Conservation (phyloP, 164 flowering plant genomes). For the Dillenia suffruticosa region DNA sequence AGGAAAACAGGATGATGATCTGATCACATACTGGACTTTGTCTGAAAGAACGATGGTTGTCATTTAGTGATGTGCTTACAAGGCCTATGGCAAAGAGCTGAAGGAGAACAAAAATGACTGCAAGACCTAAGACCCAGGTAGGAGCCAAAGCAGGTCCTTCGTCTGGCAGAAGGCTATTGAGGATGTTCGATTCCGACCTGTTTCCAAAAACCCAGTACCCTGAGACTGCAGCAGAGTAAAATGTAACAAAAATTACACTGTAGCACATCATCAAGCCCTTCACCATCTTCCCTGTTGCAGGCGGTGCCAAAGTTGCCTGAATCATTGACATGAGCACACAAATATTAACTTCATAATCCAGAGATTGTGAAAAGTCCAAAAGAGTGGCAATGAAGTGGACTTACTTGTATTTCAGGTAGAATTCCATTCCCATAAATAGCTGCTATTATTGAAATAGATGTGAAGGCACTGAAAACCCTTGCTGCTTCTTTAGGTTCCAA, state of each 20-base stretch:
- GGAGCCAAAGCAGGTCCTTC: conserved; percentile 87
- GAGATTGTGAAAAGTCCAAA: no score
- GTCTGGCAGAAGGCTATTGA: conserved; percentile 78
- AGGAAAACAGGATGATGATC: no score
- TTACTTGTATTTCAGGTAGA: conserved; percentile 94
- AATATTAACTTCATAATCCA: no score
- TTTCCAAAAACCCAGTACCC: conserved; percentile 94
- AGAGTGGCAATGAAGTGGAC: conserved; percentile 1
- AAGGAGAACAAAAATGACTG: conserved; percentile 67
- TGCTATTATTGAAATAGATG: conserved; percentile 89
- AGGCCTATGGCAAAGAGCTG: conserved; percentile 94
- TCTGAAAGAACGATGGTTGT: no score
- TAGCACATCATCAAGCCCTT: conserved; percentile 91
- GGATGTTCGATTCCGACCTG: conserved; percentile 62
- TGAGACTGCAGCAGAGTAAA: conserved; percentile 74
- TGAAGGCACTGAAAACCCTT: conserved; percentile 68
- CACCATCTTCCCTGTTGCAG: conserved; percentile 91
- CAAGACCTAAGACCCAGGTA: conserved; percentile 74
- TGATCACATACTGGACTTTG: no score
- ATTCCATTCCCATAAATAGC: conserved; percentile 91
- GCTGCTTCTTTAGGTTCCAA: conserved; percentile 44
- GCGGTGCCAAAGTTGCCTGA: conserved; percentile 99
- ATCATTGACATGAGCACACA: background rate
- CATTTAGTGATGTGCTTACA: conserved; percentile 34
- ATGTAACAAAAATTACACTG: conserved; percentile 66